Conservation (phyloP, 495 filamentous ascomycete species). For the Penicillium goetzii region DNA sequence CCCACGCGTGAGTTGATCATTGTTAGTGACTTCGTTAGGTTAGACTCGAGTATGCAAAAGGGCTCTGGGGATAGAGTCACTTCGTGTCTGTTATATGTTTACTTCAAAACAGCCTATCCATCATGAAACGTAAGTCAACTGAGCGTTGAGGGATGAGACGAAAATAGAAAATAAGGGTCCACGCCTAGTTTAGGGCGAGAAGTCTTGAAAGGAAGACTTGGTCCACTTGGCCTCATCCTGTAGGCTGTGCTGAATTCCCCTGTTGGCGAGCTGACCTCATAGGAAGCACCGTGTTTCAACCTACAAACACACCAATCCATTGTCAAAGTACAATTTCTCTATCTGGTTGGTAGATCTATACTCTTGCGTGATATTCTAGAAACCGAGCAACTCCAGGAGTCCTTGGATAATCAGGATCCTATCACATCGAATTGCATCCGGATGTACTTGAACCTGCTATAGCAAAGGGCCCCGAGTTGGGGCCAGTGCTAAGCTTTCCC, state of each 20-base stretch:
- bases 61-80: background rate
- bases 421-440: background rate
- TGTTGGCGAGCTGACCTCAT: background rate
- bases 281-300: background rate
- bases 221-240: background rate
- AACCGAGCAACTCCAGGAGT: background rate
- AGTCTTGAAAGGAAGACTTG: background rate
- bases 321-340: background rate
- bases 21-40: background rate
- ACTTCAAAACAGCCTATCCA: background rate
- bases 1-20: background rate
- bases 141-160: background rate
- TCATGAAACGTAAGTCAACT: background rate
- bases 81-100: background rate
- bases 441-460: background rate
- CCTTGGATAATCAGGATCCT: background rate
- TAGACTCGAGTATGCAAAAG: background rate
- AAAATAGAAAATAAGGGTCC: slow-evolving; percentile 2
- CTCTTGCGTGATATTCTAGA: background rate
- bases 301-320: background rate
- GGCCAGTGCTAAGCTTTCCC: background rate
- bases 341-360: background rate
- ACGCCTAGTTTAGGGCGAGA: background rate
- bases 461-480: background rate
- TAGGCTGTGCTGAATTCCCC: background rate